Base-by-base conservation (phyloP, 768 basidiomycete species). In the Butyriboletus loyo region DNA sequence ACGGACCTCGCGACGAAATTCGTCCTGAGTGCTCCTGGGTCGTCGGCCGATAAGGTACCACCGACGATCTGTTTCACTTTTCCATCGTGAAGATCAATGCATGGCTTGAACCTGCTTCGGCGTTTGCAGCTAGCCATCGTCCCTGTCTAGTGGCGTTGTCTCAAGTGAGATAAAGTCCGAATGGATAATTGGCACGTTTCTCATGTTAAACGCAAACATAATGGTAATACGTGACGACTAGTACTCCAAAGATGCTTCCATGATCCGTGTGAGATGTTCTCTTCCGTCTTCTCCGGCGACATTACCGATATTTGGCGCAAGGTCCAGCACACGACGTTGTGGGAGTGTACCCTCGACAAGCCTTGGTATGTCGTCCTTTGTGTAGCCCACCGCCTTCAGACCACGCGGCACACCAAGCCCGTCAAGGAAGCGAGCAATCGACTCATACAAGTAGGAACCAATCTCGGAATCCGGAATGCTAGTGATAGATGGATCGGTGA, bases 51-150 rank as follows among this genome's bases (percentile, higher is more conserved):
- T 28, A 99, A 78, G 5, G 93, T 95, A 4, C 95, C 92, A 38
- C 97, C 97, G 14, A 99, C 91, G 49, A 99, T 98, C 72, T 99
- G 97, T 73, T 98, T 98, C 52, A 99, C 97, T 62, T 92, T 79
- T 6, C 97, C 97, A 53, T 86, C 81, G 72, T 99, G 97, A 15
- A 99, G 81, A 71, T 99, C 97, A 62, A 99, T 98, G 68, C 97
- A 99, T 19, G 97, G 97, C 50, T 87, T 79, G 74, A 97, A 96
- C 43, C 79, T 67, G 61, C 78, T 82, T 47, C 59, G 63, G 24
- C 64, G 62, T 52, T 37, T 60, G 47, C 52, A 40, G 50, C 53
- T 56, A 48, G 62, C 39, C 68, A 64, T 68, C 24, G 34, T 50
- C 38, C 31, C 39, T 49, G 34, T 28, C 19, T 21, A 11, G 37